Conservation (phyloP, 768 basidiomycete species). For the Coprinopsis strossmayeri region DNA sequence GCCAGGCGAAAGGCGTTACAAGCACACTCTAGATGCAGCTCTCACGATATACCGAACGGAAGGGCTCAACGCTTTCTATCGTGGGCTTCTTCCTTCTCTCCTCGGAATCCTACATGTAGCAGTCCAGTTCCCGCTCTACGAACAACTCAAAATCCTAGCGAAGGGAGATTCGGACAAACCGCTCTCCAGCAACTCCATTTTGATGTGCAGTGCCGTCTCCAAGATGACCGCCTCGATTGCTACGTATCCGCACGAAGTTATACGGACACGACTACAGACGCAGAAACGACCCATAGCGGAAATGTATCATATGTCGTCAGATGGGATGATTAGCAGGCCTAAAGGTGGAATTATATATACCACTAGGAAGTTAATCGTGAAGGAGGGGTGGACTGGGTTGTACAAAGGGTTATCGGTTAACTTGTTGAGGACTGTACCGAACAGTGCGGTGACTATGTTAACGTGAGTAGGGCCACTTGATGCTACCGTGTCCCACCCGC, state of each 20-base stretch:
- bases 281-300: constrained; percentile 59
- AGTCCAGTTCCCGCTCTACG: constrained; percentile 96
- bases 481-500: too few species aligned
- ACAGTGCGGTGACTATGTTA: constrained; percentile 92
- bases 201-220: constrained; percentile 85
- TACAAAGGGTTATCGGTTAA: constrained; percentile 96
- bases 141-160: constrained; percentile 80
- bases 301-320: constrained; percentile 50
- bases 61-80: constrained; percentile 86
- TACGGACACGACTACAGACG: constrained; percentile 96
- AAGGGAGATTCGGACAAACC: constrained; percentile 42
- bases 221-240: constrained; percentile 96
- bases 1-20: constrained; percentile 69
- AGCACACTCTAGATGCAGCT: constrained; percentile 87
- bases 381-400: constrained; percentile 85
- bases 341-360: constrained; percentile 69
- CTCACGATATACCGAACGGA: constrained; percentile 85
- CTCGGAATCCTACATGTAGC: constrained; percentile 93
- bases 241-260: constrained; percentile 97
- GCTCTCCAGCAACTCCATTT: constrained; percentile 60
- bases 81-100: constrained; percentile 87
- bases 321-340: constrained; percentile 51
- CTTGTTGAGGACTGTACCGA: constrained; percentile 90
- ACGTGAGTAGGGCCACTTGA: too few species aligned
- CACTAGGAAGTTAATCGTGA: constrained; percentile 60